Base-by-base conservation (phyloP, 73 alveolate species). In the Paramecium biaurelia region DNA sequence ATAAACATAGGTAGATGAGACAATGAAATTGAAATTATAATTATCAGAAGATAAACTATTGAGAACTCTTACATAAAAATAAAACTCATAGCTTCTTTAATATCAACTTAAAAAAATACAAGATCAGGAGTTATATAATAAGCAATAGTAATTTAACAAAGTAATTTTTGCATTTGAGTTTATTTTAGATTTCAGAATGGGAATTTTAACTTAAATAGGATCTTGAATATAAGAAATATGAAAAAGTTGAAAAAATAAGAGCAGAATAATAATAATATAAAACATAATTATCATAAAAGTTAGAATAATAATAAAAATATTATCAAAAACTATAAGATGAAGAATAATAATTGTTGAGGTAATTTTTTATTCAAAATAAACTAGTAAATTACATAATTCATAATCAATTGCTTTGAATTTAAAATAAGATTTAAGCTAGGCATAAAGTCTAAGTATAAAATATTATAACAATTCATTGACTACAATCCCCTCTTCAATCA, bases 331-430 rank as follows among this genome's bases (percentile, higher is more conserved):
- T 63, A 26, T 63, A 30, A 26, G 84, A 63, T 11, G 84, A 63
- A 26, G 84, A 63, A 26, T 63, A 63, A 63, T 63, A 63, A 63
- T 63, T 63, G 9, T 63, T 63, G 12, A 63, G 84, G 84, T 63
- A 63, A 63, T 24, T 30, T 32, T 14, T 8, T 26, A 5, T 18
- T 18, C 0, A 6, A 20, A 11, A 30, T 3, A 63, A 24, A 3
- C 3, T 63, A 63, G 84, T 5, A 63, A 63, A 63, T 63, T 63
- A 63, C 84, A 63, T 12, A 63, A 24, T 7, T 63, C 84, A 11
- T 63, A 63, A 63, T 63, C 24, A 63, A 26, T 30, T 30, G 47
- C 49, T 63, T 63, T 26, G 12, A 32, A 12, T 30, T 26, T 63
- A 14, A 63, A 14, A 63, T 26, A 63, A 32, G 84, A 63, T 12